Conservation (phyloP, 2,329 filamentous ascomycete species). For the Botrytis aclada region DNA sequence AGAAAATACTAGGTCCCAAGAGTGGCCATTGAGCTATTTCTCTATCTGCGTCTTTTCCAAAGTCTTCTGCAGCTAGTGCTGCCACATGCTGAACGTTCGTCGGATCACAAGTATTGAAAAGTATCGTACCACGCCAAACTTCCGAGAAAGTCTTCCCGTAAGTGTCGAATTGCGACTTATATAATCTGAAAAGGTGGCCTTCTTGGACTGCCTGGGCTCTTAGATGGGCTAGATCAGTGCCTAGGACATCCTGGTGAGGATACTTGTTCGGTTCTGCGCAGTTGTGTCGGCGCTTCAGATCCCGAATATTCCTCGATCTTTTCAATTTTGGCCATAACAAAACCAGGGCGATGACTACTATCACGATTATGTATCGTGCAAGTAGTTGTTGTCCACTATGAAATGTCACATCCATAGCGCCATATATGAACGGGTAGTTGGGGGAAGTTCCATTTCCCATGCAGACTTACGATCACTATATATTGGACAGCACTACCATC, state of each 20-base stretch:
- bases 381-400: not conserved
- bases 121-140: not conserved
- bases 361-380: not conserved
- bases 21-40: slow-evolving; percentile 40
- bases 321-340: slow-evolving; percentile 1
- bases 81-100: slow-evolving; percentile 11
- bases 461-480: not conserved
- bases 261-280: not conserved
- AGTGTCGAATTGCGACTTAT: not conserved
- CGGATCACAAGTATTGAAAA: slow-evolving; percentile 12
- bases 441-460: not conserved
- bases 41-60: slow-evolving; percentile 44
- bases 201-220: slow-evolving; percentile 4
- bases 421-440: not conserved
- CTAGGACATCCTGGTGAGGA: not conserved
- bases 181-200: slow-evolving; percentile 1
- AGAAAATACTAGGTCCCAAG: slow-evolving; percentile 7
- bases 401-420: not conserved
- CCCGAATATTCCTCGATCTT: not conserved
- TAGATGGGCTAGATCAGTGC: not conserved
- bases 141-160: slow-evolving; percentile 16
- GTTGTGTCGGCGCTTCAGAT: not conserved
- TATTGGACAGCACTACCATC: not conserved
- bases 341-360: not conserved
- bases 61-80: not conserved